A percentile compares a stretch with the other conserved stretches of the same genome.
phyloP scores from a whole-genome alignment of 148 eudicot species.

The Chenopodium formosanum region DNA sequence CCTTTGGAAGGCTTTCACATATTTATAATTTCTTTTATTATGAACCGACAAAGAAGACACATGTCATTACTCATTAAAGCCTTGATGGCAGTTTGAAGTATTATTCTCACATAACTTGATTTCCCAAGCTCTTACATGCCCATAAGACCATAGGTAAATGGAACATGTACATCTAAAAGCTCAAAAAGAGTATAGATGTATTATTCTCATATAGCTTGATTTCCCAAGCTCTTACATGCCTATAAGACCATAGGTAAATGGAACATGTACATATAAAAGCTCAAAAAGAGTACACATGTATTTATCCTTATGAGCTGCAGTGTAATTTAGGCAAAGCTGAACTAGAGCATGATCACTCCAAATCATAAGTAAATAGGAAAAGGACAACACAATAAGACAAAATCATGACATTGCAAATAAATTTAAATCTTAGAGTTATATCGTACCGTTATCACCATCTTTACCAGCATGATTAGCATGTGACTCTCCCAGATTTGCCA shows the following conservation, averaged over 20 bases:
- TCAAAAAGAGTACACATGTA: background rate
- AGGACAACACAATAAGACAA: background rate
- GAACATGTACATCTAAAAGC: background rate
- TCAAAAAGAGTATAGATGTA: background rate
- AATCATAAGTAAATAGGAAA: background rate
- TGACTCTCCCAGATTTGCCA: constrained; percentile 35
- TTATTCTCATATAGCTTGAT: too few species aligned
- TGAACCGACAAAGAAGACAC: background rate
- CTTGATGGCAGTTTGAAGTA: background rate
- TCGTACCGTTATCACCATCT: constrained; percentile 50
- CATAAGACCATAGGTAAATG: background rate
- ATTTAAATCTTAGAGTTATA: constrained; percentile 1
- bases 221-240: background rate
- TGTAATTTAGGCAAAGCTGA: background rate
- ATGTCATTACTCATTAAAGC: background rate
- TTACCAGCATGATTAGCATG: constrained; percentile 28
- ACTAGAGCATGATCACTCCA: background rate
- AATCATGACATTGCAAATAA: background rate
- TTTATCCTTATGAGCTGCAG: background rate
- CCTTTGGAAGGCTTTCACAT: background rate
- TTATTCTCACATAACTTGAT: background rate
- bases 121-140: background rate
- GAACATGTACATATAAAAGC: background rate
- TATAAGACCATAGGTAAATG: background rate
- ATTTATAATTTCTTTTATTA: background rate